Evolutionary conservation across 495 filamentous ascomycete species (phyloP).

Genomic region (Trichoderma virens): DNA sequence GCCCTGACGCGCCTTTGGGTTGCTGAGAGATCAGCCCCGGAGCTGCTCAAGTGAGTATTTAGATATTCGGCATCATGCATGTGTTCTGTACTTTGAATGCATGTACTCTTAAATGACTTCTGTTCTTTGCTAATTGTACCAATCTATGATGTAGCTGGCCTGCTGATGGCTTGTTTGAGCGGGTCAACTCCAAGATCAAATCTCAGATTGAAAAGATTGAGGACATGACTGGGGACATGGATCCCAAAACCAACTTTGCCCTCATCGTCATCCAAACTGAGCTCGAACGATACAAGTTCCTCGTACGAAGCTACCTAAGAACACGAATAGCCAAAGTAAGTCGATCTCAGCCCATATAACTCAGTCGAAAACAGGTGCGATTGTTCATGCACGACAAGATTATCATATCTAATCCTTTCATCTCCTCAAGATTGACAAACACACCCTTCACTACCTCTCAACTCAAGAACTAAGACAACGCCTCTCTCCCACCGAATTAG

Average conservation of each 20-base stretch:
- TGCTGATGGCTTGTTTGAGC: slow-evolving; percentile 48
- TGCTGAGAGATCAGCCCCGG: slow-evolving; percentile 79
- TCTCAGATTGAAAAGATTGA: slow-evolving; percentile 63
- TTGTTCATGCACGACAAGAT: too few species aligned
- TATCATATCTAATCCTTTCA: background rate
- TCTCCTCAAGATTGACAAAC: slow-evolving; percentile 53
- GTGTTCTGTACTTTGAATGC: too few species aligned
- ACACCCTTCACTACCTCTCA: slow-evolving; percentile 54
- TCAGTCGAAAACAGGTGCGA: too few species aligned
- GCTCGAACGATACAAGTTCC: slow-evolving; percentile 84
- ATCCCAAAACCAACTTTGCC: slow-evolving; percentile 80
- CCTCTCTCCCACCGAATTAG: slow-evolving; percentile 65
- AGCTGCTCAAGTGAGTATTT: slow-evolving; percentile 51
- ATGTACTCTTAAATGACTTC: too few species aligned
- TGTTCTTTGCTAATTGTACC: slow-evolving; percentile 14
- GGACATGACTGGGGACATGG: slow-evolving; percentile 69
- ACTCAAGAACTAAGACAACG: slow-evolving; percentile 35
- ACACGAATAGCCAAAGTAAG: slow-evolving; percentile 72
- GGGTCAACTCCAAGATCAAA: slow-evolving; percentile 67
- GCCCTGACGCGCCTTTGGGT: slow-evolving; percentile 87
- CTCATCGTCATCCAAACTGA: slow-evolving; percentile 96
- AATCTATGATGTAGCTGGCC: slow-evolving; percentile 38
- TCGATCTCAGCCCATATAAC: too few species aligned
- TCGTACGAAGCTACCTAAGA: slow-evolving; percentile 77
- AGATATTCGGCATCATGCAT: background rate